Evolutionary conservation across 805 yeast genomes (phyloP).

Genomic region (Wickerhamia fluorescens): DNA sequence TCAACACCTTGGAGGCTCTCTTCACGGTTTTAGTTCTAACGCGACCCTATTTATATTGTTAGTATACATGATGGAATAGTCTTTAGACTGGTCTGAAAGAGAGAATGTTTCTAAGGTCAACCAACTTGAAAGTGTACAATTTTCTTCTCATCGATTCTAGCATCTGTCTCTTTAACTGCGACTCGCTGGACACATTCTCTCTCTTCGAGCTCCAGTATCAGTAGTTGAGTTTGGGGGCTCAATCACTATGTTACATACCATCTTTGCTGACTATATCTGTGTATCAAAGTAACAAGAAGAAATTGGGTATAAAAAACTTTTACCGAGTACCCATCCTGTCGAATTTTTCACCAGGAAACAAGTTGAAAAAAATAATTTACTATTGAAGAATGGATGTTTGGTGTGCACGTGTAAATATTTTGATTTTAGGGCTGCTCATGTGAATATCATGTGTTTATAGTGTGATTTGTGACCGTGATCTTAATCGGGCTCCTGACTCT

Average conservation of each 20-base stretch:
- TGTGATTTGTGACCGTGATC: no score
- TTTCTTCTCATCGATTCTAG: not conserved
- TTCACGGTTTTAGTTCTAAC: slow-evolving; percentile 99
- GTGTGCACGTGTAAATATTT: no score
- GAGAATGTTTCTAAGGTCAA: not conserved
- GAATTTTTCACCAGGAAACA: no score
- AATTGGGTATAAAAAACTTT: no score
- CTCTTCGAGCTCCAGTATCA: slow-evolving; percentile 1
- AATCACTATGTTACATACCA: slow-evolving; percentile 30
- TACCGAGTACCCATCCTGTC: no score
- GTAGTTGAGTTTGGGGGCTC: no score
- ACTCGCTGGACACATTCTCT: not conserved
- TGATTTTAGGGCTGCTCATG: no score
- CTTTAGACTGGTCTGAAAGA: not conserved
- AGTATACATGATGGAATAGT: slow-evolving; percentile 21
- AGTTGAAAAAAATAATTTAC: no score
- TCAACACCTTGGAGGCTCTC: slow-evolving; percentile 99
- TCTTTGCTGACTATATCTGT: slow-evolving; percentile 22
- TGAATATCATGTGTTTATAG: no score
- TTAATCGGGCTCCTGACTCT: no score
- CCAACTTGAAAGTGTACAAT: not conserved
- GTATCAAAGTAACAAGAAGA: slow-evolving; percentile 5
- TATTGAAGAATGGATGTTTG: no score
- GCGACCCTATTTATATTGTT: slow-evolving; percentile 69
- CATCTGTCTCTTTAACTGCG: not conserved